These are phyloP conservation scores for Nicotiana knightiana DNA, from an alignment of 257 asterid genomes.

Conservation along the genomic window DNA sequence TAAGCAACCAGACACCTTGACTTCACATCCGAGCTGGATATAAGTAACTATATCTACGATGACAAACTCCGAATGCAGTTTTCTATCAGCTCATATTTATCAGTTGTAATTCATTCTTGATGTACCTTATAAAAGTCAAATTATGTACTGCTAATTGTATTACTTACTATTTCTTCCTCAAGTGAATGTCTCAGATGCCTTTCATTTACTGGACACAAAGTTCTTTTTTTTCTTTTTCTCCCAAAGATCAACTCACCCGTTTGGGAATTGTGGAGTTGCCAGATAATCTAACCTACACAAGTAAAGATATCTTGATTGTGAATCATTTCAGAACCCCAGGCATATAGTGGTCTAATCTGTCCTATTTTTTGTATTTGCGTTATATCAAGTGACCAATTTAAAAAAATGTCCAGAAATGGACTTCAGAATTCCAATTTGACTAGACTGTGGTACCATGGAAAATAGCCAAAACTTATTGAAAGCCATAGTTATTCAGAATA, in stretches of 20 bases:
- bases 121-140: background rate
- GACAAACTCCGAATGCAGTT: background rate
- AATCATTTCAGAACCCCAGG: background rate
- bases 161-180: background rate
- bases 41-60: background rate
- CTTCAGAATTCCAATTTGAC: background rate
- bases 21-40: background rate
- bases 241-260: background rate
- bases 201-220: background rate
- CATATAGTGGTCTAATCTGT: background rate
- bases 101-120: background rate
- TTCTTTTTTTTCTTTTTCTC: background rate
- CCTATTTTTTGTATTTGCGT: background rate
- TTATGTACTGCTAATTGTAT: background rate
- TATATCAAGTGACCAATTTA: background rate
- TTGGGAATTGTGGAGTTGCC: background rate
- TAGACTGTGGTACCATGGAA: background rate
- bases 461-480: background rate
- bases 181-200: background rate
- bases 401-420: background rate
- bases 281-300: background rate
- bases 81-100: background rate
- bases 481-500: background rate
- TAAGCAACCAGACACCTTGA: conserved; percentile 14
- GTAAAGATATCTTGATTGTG: background rate